Evolutionary conservation across 1,284 basidiomycete genomes (phyloP), one percentile per base, ranked within the genome.

Genomic region (Malassezia psittaci): DNA sequence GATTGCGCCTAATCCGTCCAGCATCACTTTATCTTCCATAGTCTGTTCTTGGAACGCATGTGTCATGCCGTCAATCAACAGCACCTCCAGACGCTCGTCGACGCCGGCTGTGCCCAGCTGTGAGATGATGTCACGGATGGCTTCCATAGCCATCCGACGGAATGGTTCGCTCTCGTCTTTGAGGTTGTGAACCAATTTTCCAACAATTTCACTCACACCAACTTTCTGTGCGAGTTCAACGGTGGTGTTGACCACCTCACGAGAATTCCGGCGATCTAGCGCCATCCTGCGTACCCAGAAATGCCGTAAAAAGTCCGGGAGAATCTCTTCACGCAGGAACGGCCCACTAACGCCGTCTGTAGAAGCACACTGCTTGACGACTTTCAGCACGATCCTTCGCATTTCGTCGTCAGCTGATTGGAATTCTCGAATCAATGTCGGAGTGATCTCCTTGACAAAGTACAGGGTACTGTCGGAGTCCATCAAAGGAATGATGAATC

Each of bases 121-220:
- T 7, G 85, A 84, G 33, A 99, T 82, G 37, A 98, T 94, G 75
- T 96, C 94, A 19, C 90, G 94, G 67, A 98, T 96, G 0, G 94
- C 96, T 79, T 98, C 94, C 93, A 98, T 98, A 40, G 96, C 91
- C 94, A 98, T 98, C 81, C 96, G 96, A 63, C 93, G 81, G 80
- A 93, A 96, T 6, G 90, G 90, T 78, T 98, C 94, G 61, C 72
- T 77, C 59, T 78, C 77, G 59, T 78, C 78, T 79, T 98, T 98
- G 62, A 98, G 79, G 73, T 94, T 90, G 73, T 96, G 94, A 58
- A 94, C 91, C 63, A 98, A 84, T 59, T 90, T 81, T 1, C 88
- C 87, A 15, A 96, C 88, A 52, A 98, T 94, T 77, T 96, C 93
- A 8, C 90, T 83, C 0, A 96, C 90, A 18, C 94, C 94, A 0